phyloP scores from a whole-genome alignment of 176 grass and related monocot species.

The Raddia guianensis region DNA sequence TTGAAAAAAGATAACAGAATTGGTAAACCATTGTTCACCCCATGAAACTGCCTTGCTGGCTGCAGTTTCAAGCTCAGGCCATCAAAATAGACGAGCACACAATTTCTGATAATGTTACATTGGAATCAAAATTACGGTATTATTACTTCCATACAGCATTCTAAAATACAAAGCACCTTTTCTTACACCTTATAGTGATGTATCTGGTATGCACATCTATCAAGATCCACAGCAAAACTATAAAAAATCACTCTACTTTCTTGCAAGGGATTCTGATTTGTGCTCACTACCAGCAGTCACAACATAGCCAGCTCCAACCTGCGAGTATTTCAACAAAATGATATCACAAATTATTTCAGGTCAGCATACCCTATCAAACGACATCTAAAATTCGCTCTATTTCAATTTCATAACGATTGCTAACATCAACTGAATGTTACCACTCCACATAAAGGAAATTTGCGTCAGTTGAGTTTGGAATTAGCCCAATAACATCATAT shows the following conservation, averaged over 20 bases:
- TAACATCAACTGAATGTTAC: conserved; percentile 15
- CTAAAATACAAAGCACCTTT: not conserved
- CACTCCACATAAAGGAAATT: not conserved
- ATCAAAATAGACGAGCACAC: not conserved
- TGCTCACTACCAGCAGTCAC: conserved; percentile 83
- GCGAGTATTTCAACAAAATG: conserved; percentile 29
- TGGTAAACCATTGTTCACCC: not conserved
- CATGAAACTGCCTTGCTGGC: not conserved
- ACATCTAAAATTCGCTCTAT: conserved; percentile 6
- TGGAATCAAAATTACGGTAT: conserved; percentile 12
- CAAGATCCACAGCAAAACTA: conserved; percentile 26
- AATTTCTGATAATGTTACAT: conserved; percentile 3
- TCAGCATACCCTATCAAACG: not conserved
- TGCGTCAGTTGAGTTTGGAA: no score
- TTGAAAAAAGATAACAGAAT: not conserved
- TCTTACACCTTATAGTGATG: not conserved
- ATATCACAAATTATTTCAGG: conserved; percentile 11
- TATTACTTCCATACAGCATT: not conserved
- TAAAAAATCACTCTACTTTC: conserved; percentile 55
- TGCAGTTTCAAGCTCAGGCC: not conserved
- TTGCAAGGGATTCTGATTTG: conserved; percentile 80
- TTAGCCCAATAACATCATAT: no score
- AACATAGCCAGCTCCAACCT: conserved; percentile 87
- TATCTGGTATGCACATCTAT: conserved; percentile 35
- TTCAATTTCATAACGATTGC: not conserved